These are phyloP conservation scores for Tulasnella sp. DNA, from an alignment of 768 basidiomycete species.

Conservation along the genomic window DNA sequence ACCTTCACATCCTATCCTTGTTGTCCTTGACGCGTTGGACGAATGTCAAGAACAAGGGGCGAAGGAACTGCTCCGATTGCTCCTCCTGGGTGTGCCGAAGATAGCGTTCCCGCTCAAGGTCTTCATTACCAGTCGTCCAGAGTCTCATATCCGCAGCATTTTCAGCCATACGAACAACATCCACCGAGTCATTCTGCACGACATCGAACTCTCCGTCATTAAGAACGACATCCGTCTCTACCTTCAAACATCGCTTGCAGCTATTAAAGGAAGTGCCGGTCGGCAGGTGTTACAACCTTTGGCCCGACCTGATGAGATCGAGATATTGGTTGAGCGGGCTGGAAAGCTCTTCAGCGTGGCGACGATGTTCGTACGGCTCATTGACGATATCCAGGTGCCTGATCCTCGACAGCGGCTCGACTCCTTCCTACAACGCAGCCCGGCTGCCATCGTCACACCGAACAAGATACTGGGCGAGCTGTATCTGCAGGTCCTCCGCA, in stretches of 20 bases:
- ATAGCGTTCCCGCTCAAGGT: constrained; percentile 27
- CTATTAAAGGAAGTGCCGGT: neutral
- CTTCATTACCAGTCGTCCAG: constrained; percentile 28
- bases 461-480: neutral
- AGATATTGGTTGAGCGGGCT: neutral
- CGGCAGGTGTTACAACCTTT: neutral
- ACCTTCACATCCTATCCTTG: constrained; percentile 19
- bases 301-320: neutral
- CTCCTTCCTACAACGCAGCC: neutral
- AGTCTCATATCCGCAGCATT: constrained; percentile 22
- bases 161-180: neutral
- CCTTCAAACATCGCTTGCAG: neutral
- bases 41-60: constrained; percentile 23
- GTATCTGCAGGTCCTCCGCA: neutral
- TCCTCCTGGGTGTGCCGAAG: constrained; percentile 17
- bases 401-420: neutral
- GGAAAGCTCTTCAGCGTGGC: constrained; percentile 4
- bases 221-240: constrained; percentile 11
- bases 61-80: constrained; percentile 21
- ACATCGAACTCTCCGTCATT: constrained; percentile 10
- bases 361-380: neutral
- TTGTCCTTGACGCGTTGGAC: constrained; percentile 33
- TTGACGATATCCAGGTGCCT: neutral
- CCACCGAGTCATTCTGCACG: constrained; percentile 8
- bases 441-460: neutral